phyloP scores from a whole-genome alignment of 495 filamentous ascomycete species.

The Saxophila tyrrhenica region DNA sequence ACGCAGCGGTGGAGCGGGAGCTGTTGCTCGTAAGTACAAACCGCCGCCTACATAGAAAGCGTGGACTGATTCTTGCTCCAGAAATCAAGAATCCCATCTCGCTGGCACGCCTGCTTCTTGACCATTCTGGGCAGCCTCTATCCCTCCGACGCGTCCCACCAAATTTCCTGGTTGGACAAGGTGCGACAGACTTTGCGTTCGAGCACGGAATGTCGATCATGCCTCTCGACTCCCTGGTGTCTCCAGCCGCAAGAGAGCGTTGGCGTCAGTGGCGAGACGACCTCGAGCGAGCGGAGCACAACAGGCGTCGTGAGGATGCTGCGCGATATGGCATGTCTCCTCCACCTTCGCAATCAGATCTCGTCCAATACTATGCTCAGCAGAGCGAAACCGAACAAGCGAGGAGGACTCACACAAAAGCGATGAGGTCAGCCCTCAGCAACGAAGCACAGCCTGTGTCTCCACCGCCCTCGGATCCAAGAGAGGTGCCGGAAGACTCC shows the following conservation, averaged over 20 bases:
- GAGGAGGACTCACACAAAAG: conserved; percentile 20
- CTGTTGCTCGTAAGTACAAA: conserved; percentile 61
- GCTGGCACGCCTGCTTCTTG: conserved; percentile 70
- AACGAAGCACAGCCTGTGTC: conserved; percentile 20
- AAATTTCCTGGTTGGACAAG: conserved; percentile 75
- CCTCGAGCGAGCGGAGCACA: conserved; percentile 44
- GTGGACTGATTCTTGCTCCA: conserved; percentile 25
- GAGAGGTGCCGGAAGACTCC: not conserved
- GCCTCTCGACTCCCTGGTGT: conserved; percentile 60
- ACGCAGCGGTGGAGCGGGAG: conserved; percentile 84
- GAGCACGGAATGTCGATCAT: conserved; percentile 60
- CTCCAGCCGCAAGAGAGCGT: conserved; percentile 59
- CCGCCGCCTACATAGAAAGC: not conserved
- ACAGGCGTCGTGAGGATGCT: conserved; percentile 17
- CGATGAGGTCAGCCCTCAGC: conserved; percentile 19
- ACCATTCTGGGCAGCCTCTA: conserved; percentile 57
- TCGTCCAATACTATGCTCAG: conserved; percentile 37
- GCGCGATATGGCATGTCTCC: conserved; percentile 40
- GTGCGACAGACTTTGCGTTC: conserved; percentile 73
- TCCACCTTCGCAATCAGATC: conserved; percentile 51
- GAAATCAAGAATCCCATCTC: conserved; percentile 88
- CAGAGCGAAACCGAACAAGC: conserved; percentile 16
- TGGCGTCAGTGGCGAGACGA: conserved; percentile 69
- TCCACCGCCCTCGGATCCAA: conserved; percentile 15
- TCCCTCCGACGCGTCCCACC: conserved; percentile 81